phyloP scores from a whole-genome alignment of 169 alveolate genomes.

The Cryptosporidium meleagridis region DNA sequence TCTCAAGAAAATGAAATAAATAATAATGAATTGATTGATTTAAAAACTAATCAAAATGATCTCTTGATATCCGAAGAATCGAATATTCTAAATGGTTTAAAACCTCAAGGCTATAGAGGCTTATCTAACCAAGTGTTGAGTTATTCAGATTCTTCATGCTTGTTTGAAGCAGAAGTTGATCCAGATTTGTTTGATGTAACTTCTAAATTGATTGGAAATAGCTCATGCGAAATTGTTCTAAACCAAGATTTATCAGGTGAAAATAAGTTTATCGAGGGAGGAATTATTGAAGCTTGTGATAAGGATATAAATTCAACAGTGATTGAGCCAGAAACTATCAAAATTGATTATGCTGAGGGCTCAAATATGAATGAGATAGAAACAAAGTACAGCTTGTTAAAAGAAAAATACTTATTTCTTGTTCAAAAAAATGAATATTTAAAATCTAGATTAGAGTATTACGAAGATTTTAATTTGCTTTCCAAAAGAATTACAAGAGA shows the following conservation, averaged over 20 bases:
- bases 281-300: not conserved
- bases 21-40: not conserved
- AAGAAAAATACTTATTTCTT: slow-evolving; percentile 52
- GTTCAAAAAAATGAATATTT: slow-evolving; percentile 59
- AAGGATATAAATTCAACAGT: not conserved
- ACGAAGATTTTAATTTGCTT: slow-evolving; percentile 25
- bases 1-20: not conserved
- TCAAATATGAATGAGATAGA: not conserved
- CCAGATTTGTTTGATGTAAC: not conserved
- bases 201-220: not conserved
- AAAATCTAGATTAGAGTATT: slow-evolving; percentile 36
- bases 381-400: slow-evolving; percentile 8
- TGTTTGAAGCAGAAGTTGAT: not conserved
- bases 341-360: not conserved
- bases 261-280: not conserved
- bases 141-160: not conserved
- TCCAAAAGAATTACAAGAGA: not conserved
- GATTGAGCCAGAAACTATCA: not conserved
- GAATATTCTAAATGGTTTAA: not conserved
- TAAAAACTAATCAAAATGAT: not conserved
- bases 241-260: not conserved
- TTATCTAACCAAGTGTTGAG: not conserved
- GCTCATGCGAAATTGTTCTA: not conserved
- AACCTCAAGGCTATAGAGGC: not conserved
- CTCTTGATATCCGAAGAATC: not conserved